A percentile compares a stretch with the other conserved stretches of the same genome.
phyloP scores from a whole-genome alignment of 352 stramenopile genomes.

The Globisporangium cylindrosporum region DNA sequence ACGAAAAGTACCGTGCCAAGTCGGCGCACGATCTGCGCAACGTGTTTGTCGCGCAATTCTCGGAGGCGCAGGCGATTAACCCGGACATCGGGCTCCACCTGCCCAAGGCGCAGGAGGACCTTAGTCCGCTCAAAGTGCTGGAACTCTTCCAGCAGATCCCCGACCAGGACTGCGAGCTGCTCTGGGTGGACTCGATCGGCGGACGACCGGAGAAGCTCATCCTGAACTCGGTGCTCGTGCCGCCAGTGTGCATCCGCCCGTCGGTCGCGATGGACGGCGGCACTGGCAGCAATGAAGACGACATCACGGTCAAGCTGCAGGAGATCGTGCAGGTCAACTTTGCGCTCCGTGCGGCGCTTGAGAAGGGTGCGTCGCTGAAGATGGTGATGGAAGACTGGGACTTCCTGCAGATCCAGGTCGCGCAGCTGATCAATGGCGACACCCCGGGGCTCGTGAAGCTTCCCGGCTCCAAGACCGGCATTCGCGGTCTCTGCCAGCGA shows the following conservation, averaged over 20 bases:
- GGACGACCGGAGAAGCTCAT: constrained; percentile 98
- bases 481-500: constrained; percentile 96
- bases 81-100: constrained; percentile 83
- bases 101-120: constrained; percentile 87
- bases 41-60: constrained; percentile 84
- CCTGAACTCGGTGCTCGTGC: constrained; percentile 96
- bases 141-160: constrained; percentile 95
- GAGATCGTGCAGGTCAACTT: constrained; percentile 99
- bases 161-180: constrained; percentile 96
- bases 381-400: constrained; percentile 99
- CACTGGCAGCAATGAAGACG: constrained; percentile 96
- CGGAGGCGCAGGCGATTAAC: constrained; percentile 74
- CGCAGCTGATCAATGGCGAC: constrained; percentile 99
- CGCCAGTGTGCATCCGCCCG: constrained; percentile 98
- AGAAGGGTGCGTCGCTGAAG: constrained; percentile 94
- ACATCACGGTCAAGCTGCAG: constrained; percentile 98
- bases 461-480: constrained; percentile 92
- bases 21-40: constrained; percentile 78
- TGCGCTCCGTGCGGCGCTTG: constrained; percentile 91
- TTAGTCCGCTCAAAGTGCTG: constrained; percentile 90
- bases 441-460: constrained; percentile 95
- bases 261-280: constrained; percentile 97
- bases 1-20: constrained; percentile 96
- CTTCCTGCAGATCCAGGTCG: constrained; percentile 97
- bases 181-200: constrained; percentile 95